Percentiles rank a stretch among this genome's conserved stretches.
phyloP scores from a whole-genome alignment of 352 stramenopile species.

The Globisporangium apiculatum region DNA sequence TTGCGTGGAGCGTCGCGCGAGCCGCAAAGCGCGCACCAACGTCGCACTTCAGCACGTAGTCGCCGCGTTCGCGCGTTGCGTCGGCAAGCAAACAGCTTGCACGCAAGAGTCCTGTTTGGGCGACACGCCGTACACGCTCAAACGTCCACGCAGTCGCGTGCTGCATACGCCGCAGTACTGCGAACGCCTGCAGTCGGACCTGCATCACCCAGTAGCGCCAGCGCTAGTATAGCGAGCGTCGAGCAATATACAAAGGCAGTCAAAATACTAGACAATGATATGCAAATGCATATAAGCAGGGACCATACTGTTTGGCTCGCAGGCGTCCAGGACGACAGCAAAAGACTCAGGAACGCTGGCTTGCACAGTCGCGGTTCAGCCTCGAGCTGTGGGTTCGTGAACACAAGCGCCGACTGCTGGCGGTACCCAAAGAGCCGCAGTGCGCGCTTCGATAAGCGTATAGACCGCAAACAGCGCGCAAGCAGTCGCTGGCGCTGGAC shows the following conservation, averaged over 20 bases:
- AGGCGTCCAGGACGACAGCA: conserved; percentile 43
- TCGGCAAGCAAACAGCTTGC: conserved; percentile 30
- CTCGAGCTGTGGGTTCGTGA: conserved; percentile 23
- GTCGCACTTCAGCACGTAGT: conserved; percentile 65
- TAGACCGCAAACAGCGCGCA: conserved; percentile 30
- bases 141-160: conserved; percentile 20
- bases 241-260: background rate
- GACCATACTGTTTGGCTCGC: conserved; percentile 24
- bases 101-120: conserved; percentile 37
- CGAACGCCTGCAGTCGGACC: conserved; percentile 28
- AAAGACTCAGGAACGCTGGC: conserved; percentile 29
- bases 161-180: conserved; percentile 22
- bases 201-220: conserved; percentile 38
- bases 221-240: conserved; percentile 15
- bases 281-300: background rate
- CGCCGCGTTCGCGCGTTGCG: conserved; percentile 30
- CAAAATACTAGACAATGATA: background rate
- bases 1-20: conserved; percentile 35
- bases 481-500: conserved; percentile 31
- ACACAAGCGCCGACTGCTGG: conserved; percentile 35
- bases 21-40: conserved; percentile 50
- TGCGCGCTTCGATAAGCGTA: conserved; percentile 40
- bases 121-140: conserved; percentile 24
- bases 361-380: conserved; percentile 45
- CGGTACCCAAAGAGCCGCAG: conserved; percentile 61